Percentiles rank a stretch among this genome's conserved stretches.
phyloP scores from a whole-genome alignment of 441 rosid genomes.

The Jatropha multifida region DNA sequence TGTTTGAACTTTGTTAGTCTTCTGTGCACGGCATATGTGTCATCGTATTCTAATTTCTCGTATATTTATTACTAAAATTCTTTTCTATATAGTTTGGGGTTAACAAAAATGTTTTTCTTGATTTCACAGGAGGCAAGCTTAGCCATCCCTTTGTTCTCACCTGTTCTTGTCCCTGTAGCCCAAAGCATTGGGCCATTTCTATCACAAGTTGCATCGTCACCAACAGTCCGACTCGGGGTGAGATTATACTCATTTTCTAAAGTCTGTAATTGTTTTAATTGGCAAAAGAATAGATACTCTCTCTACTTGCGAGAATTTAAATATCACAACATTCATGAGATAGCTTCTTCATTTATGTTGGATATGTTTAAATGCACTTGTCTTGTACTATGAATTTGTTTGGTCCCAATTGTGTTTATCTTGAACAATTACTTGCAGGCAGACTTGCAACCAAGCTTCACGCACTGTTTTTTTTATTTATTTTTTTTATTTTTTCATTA shows the following conservation, averaged over 20 bases:
- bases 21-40: neutral
- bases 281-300: neutral
- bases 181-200: constrained; percentile 87
- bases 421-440: neutral
- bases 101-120: constrained; percentile 16
- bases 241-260: constrained; percentile 26
- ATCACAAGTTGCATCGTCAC: constrained; percentile 69
- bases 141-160: constrained; percentile 91
- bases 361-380: too few species aligned
- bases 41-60: neutral
- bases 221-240: constrained; percentile 84
- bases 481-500: neutral
- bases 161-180: constrained; percentile 85
- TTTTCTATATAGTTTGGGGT: constrained; percentile 15
- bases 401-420: neutral
- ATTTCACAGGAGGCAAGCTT: constrained; percentile 77
- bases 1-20: neutral
- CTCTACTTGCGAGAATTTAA: constrained; percentile 6
- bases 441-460: neutral
- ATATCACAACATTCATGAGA: neutral
- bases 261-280: neutral
- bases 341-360: neutral
- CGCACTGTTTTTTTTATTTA: neutral
- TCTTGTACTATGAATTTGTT: neutral
- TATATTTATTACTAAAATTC: neutral